These are phyloP conservation scores for Tylopilus orsonianus DNA, from an alignment of 1,284 basidiomycete species.

Conservation along the genomic window DNA sequence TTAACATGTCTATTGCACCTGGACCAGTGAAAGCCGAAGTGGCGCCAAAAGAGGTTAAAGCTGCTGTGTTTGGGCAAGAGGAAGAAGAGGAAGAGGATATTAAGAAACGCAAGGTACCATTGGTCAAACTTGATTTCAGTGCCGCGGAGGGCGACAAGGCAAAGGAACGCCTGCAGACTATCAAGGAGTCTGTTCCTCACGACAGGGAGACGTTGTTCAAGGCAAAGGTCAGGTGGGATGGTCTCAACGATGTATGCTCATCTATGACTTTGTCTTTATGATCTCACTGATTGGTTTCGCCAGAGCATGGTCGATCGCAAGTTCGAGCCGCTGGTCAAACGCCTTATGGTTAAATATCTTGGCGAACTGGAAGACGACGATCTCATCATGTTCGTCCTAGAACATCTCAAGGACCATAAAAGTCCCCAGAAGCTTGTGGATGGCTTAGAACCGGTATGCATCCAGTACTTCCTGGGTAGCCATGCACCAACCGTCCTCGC, in stretches of 20 bases:
- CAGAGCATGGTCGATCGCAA: conserved; percentile 79
- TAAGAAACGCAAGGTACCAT: conserved; percentile 74
- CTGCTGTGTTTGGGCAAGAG: conserved; percentile 66
- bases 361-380: conserved; percentile 89
- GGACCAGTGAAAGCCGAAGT: conserved; percentile 48
- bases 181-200: conserved; percentile 65
- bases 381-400: conserved; percentile 85
- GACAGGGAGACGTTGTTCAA: conserved; percentile 78
- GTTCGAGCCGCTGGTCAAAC: conserved; percentile 75
- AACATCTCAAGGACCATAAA: conserved; percentile 86
- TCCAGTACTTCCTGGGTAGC: not conserved
- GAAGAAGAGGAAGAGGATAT: conserved; percentile 84
- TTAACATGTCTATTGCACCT: conserved; percentile 69
- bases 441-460: conserved; percentile 83
- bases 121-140: conserved; percentile 86
- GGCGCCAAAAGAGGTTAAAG: conserved; percentile 48
- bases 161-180: conserved; percentile 74
- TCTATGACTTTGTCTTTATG: conserved; percentile 12
- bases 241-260: conserved; percentile 74
- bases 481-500: conserved; percentile 2
- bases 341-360: conserved; percentile 78
- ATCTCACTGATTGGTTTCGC: conserved; percentile 2
- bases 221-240: conserved; percentile 83
- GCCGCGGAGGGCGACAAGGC: conserved; percentile 76
- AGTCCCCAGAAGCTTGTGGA: conserved; percentile 79